These are phyloP conservation scores for Myxozyma melibiosi DNA, from an alignment of 805 yeast genomes.

Conservation along the genomic window DNA sequence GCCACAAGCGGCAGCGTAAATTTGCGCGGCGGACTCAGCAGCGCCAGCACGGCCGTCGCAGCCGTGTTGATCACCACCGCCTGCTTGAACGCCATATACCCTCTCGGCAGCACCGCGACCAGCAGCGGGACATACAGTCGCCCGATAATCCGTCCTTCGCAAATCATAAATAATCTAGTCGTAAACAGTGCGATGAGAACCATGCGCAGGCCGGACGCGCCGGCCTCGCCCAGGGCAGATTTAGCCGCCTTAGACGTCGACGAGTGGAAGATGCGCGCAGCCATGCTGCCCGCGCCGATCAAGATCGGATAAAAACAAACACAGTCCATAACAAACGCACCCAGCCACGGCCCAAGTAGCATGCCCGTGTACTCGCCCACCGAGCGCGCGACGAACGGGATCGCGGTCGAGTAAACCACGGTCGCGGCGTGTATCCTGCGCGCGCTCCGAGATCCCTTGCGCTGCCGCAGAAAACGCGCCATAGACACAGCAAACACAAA, in stretches of 20 bases:
- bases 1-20: background rate
- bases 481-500: constrained; percentile 3
- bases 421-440: constrained; percentile 2
- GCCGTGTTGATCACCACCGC: background rate
- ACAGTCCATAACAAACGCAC: constrained; percentile 16
- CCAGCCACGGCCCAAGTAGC: constrained; percentile 21
- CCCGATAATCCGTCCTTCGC: constrained; percentile 9
- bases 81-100: constrained; percentile 9
- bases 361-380: background rate
- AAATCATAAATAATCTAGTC: constrained; percentile 10
- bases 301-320: constrained; percentile 15
- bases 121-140: constrained; percentile 4
- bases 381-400: constrained; percentile 3
- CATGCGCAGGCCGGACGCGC: constrained; percentile 14
- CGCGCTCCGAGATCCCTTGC: background rate
- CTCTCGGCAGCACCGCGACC: background rate
- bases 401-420: constrained; percentile 1
- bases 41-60: constrained; percentile 3
- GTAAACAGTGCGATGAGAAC: constrained; percentile 6
- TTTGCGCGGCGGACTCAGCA: constrained; percentile 3
- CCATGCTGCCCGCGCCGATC: constrained; percentile 8
- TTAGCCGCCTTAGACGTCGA: constrained; percentile 4
- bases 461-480: constrained; percentile 1
- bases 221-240: constrained; percentile 7
- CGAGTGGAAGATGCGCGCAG: constrained; percentile 6